These are phyloP conservation scores for Trichoderma sp. DNA, from an alignment of 2,329 filamentous ascomycete species.

Conservation along the genomic window DNA sequence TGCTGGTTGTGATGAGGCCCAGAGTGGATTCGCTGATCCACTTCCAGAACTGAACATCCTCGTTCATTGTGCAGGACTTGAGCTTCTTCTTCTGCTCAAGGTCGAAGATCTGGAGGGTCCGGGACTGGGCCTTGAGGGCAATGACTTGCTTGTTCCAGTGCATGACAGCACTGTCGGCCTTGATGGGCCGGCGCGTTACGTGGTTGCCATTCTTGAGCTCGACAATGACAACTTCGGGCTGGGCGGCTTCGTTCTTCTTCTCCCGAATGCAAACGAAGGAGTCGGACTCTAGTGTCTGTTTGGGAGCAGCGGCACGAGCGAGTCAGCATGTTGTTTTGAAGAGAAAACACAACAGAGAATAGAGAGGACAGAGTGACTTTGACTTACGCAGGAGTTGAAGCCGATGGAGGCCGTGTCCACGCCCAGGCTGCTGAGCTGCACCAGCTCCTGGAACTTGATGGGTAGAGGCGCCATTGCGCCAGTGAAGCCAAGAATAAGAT, in stretches of 20 bases:
- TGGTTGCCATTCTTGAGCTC: slow-evolving; percentile 98
- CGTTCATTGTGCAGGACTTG: slow-evolving; percentile 93
- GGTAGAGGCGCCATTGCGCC: slow-evolving; percentile 67
- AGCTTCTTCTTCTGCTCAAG: slow-evolving; percentile 89
- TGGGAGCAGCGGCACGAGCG: slow-evolving; percentile 2
- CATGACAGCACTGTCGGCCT: slow-evolving; percentile 99
- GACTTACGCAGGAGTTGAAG: slow-evolving; percentile 75
- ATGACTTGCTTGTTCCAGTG: slow-evolving; percentile 97
- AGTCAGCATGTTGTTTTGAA: neutral
- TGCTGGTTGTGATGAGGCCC: slow-evolving; percentile 84
- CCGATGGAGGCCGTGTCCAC: slow-evolving; percentile 59
- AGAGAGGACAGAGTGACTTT: neutral
- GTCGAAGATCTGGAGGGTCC: slow-evolving; percentile 97
- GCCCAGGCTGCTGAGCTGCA: slow-evolving; percentile 59
- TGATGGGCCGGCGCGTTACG: slow-evolving; percentile 91
- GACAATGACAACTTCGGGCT: slow-evolving; percentile 93
- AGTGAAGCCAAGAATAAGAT: slow-evolving; percentile 26
- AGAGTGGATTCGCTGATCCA: slow-evolving; percentile 91
- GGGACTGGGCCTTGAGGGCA: slow-evolving; percentile 88
- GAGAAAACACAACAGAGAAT: neutral
- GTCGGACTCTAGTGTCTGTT: slow-evolving; percentile 95
- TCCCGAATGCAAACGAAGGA: slow-evolving; percentile 94
- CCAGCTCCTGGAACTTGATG: slow-evolving; percentile 90
- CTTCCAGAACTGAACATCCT: slow-evolving; percentile 99
- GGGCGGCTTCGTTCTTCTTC: slow-evolving; percentile 79